Evolutionary conservation across 768 basidiomycete genomes (phyloP).

Genomic region (Zangia roseola): DNA sequence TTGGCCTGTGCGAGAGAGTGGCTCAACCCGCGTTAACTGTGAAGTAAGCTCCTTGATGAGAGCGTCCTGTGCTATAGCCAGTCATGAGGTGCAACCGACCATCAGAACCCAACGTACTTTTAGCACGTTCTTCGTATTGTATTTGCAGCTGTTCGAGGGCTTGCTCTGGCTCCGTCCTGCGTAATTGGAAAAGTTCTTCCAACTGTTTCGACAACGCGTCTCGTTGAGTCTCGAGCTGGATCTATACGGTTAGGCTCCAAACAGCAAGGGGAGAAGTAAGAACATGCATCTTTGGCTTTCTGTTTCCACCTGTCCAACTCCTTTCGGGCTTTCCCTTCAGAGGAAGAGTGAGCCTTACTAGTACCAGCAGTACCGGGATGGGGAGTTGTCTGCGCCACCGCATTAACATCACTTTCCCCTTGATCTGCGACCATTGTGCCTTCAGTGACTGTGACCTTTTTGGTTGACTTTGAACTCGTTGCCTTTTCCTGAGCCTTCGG

Average conservation of each 20-base stretch:
- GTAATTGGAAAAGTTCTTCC: constrained; percentile 55
- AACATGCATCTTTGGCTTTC: constrained; percentile 27
- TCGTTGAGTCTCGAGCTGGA: constrained; percentile 39
- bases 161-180: constrained; percentile 66
- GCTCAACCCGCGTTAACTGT: constrained; percentile 54
- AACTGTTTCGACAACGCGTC: constrained; percentile 51
- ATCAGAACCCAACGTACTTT: constrained; percentile 40
- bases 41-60: constrained; percentile 46
- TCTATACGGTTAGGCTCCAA: neutral
- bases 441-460: constrained; percentile 2
- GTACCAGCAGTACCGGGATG: constrained; percentile 8
- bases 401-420: constrained; percentile 1
- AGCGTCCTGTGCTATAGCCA: constrained; percentile 52
- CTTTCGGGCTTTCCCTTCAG: constrained; percentile 14
- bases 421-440: constrained; percentile 17
- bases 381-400: neutral
- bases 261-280: neutral
- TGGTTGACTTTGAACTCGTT: constrained; percentile 8
- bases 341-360: constrained; percentile 11
- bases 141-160: constrained; percentile 45
- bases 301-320: constrained; percentile 33
- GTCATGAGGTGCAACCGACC: constrained; percentile 1
- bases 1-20: constrained; percentile 49
- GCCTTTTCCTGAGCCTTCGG: constrained; percentile 11
- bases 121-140: constrained; percentile 50